Evolutionary conservation across 1,284 basidiomycete genomes (phyloP), one percentile per base, ranked within the genome.

Genomic region (Mrakiaceae sp.): DNA sequence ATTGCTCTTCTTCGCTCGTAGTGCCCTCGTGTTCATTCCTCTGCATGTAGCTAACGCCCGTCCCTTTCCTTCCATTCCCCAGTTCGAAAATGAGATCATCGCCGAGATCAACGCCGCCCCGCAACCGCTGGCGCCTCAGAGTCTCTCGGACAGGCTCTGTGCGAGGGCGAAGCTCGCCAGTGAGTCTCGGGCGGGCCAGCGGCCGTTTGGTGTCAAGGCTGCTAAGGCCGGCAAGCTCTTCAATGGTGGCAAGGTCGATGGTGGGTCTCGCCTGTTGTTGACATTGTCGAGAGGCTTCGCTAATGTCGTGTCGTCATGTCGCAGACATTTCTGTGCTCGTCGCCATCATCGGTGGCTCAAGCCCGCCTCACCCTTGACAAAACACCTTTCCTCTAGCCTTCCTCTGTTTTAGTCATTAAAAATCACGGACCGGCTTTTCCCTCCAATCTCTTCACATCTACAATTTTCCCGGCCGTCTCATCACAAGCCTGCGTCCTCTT

Each of bases 161-260:
- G 71, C 72, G 43, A 73, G 78, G 39, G 82, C 82, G 4, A 77
- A 79, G 68, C 73, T 73, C 4, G 77, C 81, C 4, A 78, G 76
- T 6, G 79, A 81, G 67, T 77, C 16, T 53, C 27, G 27, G 11
- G 58, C 14, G n/a, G 27, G 56, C 4, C 76, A 75, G 7, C 78
- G 77, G 6, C 81, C 82, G 3, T 82, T 82, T 70, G 80, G 81
- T 74, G 77, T 79, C 63, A 73, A 78, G 58, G 81, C 81, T 7
- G 79, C 79, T 60, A 81, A 81, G 67, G 79, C 81, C 68, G 81
- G 81, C 7, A 76, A 79, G 59, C 75, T 78, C 70, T 79, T 78
- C 64, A 76, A 77, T 4, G 76, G 76, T 27, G 76, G 76, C 7
- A 78, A 77, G 62, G 70, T 71, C 65, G 76, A 77, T 67, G 73